These are phyloP conservation scores for Pyrenochaeta sp. DNA, from an alignment of 2,329 filamentous ascomycete species.

Conservation along the genomic window DNA sequence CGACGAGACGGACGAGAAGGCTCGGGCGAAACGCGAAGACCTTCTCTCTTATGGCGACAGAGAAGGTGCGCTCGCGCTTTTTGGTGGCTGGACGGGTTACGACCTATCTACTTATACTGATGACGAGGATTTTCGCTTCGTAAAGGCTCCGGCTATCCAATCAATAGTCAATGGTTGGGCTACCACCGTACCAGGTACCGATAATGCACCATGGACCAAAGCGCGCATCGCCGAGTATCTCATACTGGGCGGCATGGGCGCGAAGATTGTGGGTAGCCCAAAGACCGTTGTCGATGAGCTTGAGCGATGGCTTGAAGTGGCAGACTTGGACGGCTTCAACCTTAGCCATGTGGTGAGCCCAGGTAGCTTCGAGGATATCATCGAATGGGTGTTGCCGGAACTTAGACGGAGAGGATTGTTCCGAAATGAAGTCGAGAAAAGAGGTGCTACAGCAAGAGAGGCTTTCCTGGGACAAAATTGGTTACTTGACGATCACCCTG, in stretches of 20 bases:
- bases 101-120: constrained; percentile 61
- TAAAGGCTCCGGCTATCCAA: constrained; percentile 4
- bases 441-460: constrained; percentile 17
- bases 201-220: constrained; percentile 72
- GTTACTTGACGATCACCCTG: constrained; percentile 20
- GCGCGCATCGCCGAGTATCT: constrained; percentile 71
- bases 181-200: constrained; percentile 20
- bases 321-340: constrained; percentile 77
- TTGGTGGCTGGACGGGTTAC: constrained; percentile 76
- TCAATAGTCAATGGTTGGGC: constrained; percentile 16
- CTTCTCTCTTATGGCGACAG: constrained; percentile 54
- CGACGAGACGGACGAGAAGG: constrained; percentile 70
- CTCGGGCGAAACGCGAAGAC: constrained; percentile 67
- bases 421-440: constrained; percentile 20
- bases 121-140: constrained; percentile 4
- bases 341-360: constrained; percentile 53
- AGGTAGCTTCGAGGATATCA: constrained; percentile 30
- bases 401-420: constrained; percentile 36
- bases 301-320: constrained; percentile 70
- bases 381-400: constrained; percentile 27
- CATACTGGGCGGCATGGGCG: constrained; percentile 70
- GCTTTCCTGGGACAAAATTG: constrained; percentile 13
- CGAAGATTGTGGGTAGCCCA: constrained; percentile 59
- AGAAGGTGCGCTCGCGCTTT: constrained; percentile 72
- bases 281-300: constrained; percentile 70